Percentiles rank a stretch among this genome's conserved stretches.
Conservation (phyloP, 2,329 filamentous ascomycete species). For the Trichophyton verrucosum region DNA sequence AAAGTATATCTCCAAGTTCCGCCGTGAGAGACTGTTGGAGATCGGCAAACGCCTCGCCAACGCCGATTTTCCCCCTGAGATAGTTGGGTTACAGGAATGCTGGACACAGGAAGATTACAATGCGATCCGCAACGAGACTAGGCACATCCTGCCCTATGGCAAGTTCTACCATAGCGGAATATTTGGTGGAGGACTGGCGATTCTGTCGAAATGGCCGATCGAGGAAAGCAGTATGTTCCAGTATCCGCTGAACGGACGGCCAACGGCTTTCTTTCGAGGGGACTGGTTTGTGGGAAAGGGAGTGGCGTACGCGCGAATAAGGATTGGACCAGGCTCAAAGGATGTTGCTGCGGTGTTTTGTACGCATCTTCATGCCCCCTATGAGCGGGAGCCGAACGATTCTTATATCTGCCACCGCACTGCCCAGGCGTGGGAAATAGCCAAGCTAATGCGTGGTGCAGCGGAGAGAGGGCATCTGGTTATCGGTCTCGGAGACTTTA, state of each 20-base stretch:
- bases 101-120: conserved; percentile 80
- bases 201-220: conserved; percentile 85
- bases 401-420: conserved; percentile 84
- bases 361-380: conserved; percentile 83
- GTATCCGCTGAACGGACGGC: conserved; percentile 86
- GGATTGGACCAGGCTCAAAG: conserved; percentile 50
- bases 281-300: conserved; percentile 97
- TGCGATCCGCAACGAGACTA: conserved; percentile 60
- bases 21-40: conserved; percentile 63
- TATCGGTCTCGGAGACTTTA: conserved; percentile 84
- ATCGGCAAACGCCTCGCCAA: conserved; percentile 70
- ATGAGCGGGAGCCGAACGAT: conserved; percentile 65
- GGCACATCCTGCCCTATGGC: conserved; percentile 65
- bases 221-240: conserved; percentile 73
- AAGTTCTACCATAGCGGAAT: conserved; percentile 89
- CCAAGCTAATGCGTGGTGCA: conserved; percentile 75
- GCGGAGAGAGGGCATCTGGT: conserved; percentile 70
- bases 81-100: conserved; percentile 90
- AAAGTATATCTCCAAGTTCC: conserved; percentile 69
- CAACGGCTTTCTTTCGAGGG: conserved; percentile 84
- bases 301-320: conserved; percentile 68
- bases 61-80: conserved; percentile 57
- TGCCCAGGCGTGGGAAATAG: conserved; percentile 88
- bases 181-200: conserved; percentile 79
- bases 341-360: conserved; percentile 82